A percentile compares a stretch with the other conserved stretches of the same genome.
These are phyloP conservation scores for Anthoceros angustus DNA, from an alignment of 225 moss, liverwort and hornwort genomes.

Conservation along the genomic window DNA sequence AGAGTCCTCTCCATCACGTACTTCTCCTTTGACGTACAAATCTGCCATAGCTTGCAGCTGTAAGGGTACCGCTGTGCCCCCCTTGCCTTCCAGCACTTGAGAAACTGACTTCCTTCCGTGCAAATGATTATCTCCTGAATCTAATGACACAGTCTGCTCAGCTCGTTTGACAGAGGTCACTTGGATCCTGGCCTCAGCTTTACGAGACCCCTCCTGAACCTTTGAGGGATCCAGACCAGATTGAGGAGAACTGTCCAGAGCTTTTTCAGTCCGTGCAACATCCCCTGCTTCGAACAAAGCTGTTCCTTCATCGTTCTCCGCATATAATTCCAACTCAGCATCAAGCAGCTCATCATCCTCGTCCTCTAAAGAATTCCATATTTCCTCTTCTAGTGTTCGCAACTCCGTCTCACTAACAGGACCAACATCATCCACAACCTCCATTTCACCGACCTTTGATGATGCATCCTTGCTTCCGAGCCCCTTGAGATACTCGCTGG, in stretches of 20 bases:
- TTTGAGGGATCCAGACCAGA: too few species aligned
- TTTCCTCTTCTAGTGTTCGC: constrained; percentile 39
- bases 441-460: neutral
- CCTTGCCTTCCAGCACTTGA: neutral
- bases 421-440: constrained; percentile 9
- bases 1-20: neutral
- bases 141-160: too few species aligned
- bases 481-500: neutral
- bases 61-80: neutral
- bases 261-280: neutral
- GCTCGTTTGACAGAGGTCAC: too few species aligned
- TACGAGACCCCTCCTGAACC: too few species aligned
- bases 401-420: constrained; percentile 19
- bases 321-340: constrained; percentile 40
- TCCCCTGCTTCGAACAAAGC: constrained; percentile 9
- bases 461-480: constrained; percentile 3
- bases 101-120: neutral
- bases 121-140: too few species aligned
- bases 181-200: too few species aligned
- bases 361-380: constrained; percentile 76
- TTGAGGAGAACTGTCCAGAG: too few species aligned
- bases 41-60: neutral
- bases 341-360: constrained; percentile 68
- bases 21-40: neutral
- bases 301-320: constrained; percentile 1